Percentiles rank a stretch among this genome's conserved stretches.
Conservation (phyloP, 345 rosid genomes). For the Lumnitzera littorea region DNA sequence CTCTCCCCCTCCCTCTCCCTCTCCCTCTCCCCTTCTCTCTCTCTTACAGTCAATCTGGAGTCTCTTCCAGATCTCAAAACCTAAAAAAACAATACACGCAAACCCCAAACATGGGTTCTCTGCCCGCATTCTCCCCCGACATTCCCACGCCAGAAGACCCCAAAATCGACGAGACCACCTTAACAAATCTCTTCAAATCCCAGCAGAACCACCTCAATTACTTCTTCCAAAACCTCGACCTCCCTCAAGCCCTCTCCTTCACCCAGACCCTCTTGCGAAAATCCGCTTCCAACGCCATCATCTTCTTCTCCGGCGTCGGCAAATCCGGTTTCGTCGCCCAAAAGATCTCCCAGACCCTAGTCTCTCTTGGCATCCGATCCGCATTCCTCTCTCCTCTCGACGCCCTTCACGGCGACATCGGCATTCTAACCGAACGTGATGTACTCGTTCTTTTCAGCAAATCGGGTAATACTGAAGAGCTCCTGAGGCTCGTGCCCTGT, state of each 20-base stretch:
- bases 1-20: no score
- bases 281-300: constrained; percentile 41
- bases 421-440: constrained; percentile 45
- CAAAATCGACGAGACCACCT: constrained; percentile 42
- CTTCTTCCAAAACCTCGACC: constrained; percentile 82
- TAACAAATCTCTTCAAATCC: constrained; percentile 70
- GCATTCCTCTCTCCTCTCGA: constrained; percentile 79
- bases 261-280: constrained; percentile 47
- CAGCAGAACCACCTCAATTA: constrained; percentile 85
- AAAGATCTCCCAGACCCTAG: constrained; percentile 86
- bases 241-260: constrained; percentile 67
- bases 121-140: constrained; percentile 2
- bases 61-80: neutral
- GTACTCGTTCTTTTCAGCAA: constrained; percentile 74
- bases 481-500: constrained; percentile 84
- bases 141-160: constrained; percentile 12
- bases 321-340: constrained; percentile 93
- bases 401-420: constrained; percentile 94
- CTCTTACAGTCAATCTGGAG: neutral
- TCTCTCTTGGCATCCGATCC: constrained; percentile 73
- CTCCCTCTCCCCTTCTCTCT: no score
- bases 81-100: neutral
- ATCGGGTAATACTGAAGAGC: constrained; percentile 86
- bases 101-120: constrained; percentile 10
- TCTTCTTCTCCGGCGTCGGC: constrained; percentile 92